Base-by-base conservation (phyloP, 23 red algal genomes). In the Gracilaria gracilis region DNA sequence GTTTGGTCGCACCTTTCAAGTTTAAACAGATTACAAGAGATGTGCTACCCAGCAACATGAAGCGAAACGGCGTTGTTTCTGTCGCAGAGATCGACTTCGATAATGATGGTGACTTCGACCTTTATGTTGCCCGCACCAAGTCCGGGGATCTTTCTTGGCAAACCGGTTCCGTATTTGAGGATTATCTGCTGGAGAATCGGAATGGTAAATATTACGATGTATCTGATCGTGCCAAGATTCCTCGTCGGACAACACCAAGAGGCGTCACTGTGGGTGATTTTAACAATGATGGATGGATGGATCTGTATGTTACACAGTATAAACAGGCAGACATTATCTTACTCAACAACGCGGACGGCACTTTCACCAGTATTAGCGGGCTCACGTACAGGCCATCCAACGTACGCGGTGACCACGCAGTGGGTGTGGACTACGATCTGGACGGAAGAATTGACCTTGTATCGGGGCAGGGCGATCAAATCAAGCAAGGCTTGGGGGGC, bases 261-360 rank as follows among this genome's bases (percentile, higher is more conserved):
- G 85, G 86, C 49, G 93, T 95, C 19, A 95, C 93, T 11, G 93
- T 79, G 13, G 93, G 84, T 3, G 93, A 95, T 54, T 95, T 95
- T 62, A 95, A 95, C 75, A 95, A 95, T 34, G 93, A 95, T 71
- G 93, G 93, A 8, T 82, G 44, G 44, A 78, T 83, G n/a, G 93
- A 95, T 42, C 14, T 95, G 21, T 72, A 82, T 53, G 75, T 95
- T 20, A 80, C 65, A 25, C 84, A 77, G 49, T 86, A 73, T 24
- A 62, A 27, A 48, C 29, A 78, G 28, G 46, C 90, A 0, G 80
- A 93, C 51, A 66, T 31, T 24, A 38, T 93, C 28, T 44, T 93
- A 53, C 61, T 79, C 31, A 86, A 85, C 57, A 93, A 93, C 32
- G 90, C 80, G 14, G 90, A 79, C 47, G 90, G 90, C 2, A 85